Evolutionary conservation across 1,139 yeast species (phyloP).

Genomic region (Zygoascus sp.): DNA sequence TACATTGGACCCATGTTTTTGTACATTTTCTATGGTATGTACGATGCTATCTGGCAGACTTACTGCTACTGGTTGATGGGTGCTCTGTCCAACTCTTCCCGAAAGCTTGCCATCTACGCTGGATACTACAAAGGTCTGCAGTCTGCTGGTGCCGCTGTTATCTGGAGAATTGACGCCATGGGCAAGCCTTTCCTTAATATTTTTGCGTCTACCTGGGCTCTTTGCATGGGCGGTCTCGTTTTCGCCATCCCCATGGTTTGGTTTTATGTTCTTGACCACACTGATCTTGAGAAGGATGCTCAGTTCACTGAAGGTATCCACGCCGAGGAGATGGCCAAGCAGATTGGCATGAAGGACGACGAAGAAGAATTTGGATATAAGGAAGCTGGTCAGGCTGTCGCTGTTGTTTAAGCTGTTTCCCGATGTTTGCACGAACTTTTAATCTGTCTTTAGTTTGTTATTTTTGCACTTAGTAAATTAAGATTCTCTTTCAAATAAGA

Average conservation of each 20-base stretch:
- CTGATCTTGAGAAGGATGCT: conserved; percentile 39
- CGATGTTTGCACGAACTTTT: too few relatives aligned
- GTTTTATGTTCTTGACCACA: conserved; percentile 44
- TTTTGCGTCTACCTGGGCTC: conserved; percentile 57
- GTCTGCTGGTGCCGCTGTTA: conserved; percentile 59
- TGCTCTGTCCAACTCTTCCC: conserved; percentile 53
- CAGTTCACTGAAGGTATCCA: conserved; percentile 19
- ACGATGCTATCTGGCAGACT: conserved; percentile 58
- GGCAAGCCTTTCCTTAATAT: conserved; percentile 41
- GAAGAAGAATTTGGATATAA: background rate
- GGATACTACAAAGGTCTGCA: conserved; percentile 63
- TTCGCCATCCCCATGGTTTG: conserved; percentile 42
- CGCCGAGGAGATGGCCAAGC: conserved; percentile 17
- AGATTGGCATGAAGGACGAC: conserved; percentile 8
- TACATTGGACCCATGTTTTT: conserved; percentile 59
- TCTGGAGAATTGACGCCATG: conserved; percentile 55
- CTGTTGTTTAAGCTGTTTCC: too few relatives aligned
- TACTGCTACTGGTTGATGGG: conserved; percentile 56
- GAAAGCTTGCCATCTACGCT: conserved; percentile 53
- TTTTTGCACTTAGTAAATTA: too few relatives aligned
- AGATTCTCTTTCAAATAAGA: too few relatives aligned
- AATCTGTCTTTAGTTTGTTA: too few relatives aligned
- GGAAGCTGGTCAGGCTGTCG: conserved; percentile 7
- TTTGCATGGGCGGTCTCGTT: conserved; percentile 46
- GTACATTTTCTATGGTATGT: conserved; percentile 57